Base-by-base conservation (phyloP, 176 grass and related monocot species). In the Eremochloa ophiuroides region DNA sequence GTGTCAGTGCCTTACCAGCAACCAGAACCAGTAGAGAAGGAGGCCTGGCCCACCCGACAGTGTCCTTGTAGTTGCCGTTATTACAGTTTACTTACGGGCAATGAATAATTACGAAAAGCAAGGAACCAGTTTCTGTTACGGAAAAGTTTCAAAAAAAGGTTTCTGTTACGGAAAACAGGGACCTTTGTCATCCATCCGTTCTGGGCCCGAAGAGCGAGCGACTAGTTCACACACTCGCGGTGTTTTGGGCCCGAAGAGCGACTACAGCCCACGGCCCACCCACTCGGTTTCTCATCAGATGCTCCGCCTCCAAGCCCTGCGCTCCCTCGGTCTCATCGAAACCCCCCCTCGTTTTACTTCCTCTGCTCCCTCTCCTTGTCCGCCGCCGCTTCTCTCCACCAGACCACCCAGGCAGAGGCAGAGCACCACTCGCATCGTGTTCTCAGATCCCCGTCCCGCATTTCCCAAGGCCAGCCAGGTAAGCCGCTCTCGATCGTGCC, bases 291-390 rank as follows among this genome's bases (percentile, higher is more conserved):
- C 85, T 87, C 85, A 87, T 78, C 71, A 69, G n/a, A n/a, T n/a
- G n/a, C n/a, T n/a, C n/a, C n/a, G n/a, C 18, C 77, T 39, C 62
- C 48, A 44, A 87, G 46, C 84, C 84, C n/a, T 69, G n/a, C 39
- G 39, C 38, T 22, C 37, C 75, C 80, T 84, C 86, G 86, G 74
- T 83, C 58, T 83, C 80, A 88, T 88, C 86, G 86, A 87, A 82
- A 88, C 79, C 79, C 26, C 73, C 72, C 78, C 37, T 63, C 42
- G 42, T 67, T 68, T 71, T 70, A 76, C 62, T 61, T 62, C 51
- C 17, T 41, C 73, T 31, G 25, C 74, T 65, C 17, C 47, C 8
- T 69, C 78, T 11, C 4, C 69, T 7, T n/a, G n/a, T n/a, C n/a
- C n/a, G n/a, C n/a, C n/a, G n/a, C 28, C 80, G 22, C 67, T 23